Conservation (phyloP, 345 rosid genomes). For the Sonneratia alba region DNA sequence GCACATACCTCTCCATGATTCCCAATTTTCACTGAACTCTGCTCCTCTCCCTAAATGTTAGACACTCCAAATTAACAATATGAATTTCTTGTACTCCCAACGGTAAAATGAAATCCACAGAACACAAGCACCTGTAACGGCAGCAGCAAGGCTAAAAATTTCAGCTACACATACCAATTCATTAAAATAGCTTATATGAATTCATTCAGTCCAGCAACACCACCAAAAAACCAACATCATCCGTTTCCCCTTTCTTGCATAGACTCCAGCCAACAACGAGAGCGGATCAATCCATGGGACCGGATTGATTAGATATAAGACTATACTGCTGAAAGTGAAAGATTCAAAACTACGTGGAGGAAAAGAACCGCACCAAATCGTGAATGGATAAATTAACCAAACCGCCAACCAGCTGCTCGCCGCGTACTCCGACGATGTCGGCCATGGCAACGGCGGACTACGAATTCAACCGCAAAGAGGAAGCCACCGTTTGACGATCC, state of each 20-base stretch:
- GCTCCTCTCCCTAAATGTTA: conserved; percentile 36
- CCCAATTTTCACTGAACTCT: conserved; percentile 6
- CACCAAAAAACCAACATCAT: background rate
- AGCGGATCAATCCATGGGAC: background rate
- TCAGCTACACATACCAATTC: background rate
- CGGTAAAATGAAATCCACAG: background rate
- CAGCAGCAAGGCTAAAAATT: background rate
- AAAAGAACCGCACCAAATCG: conserved; percentile 21
- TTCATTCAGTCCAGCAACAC: background rate
- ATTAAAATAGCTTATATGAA: background rate
- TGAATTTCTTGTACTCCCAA: background rate
- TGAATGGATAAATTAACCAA: conserved; percentile 13
- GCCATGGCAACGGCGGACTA: conserved; percentile 15
- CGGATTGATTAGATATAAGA: background rate
- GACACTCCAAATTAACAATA: background rate
- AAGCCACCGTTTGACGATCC: background rate
- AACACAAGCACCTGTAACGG: background rate
- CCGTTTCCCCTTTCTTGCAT: background rate
- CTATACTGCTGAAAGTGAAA: background rate
- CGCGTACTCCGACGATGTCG: conserved; percentile 14
- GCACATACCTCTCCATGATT: conserved; percentile 69
- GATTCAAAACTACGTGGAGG: background rate
- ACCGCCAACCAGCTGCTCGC: conserved; percentile 8
- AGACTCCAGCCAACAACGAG: background rate
- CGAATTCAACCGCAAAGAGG: background rate